Evolutionary conservation across 106 monocot genomes (phyloP).

Genomic region (Apostasia shenzhenica): DNA sequence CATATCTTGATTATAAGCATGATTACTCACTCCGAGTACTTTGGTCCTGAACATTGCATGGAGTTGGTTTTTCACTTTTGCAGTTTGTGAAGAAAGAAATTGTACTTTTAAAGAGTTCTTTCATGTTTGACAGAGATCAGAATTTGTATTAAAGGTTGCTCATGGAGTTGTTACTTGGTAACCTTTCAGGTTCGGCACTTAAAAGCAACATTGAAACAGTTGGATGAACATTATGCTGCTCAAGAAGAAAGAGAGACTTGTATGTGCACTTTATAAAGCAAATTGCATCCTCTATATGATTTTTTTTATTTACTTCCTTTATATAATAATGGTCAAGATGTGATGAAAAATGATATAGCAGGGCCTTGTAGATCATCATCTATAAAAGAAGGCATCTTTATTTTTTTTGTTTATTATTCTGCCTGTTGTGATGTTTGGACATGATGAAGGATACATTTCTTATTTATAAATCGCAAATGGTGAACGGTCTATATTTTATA

Average conservation of each 20-base stretch:
- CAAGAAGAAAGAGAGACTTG: constrained; percentile 63
- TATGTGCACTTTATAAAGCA: constrained; percentile 22
- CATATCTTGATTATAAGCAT: neutral
- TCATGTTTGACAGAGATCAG: neutral
- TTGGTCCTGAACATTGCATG: neutral
- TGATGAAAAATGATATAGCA: no score
- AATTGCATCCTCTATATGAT: constrained; percentile 4
- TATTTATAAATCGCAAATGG: no score
- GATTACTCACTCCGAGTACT: neutral
- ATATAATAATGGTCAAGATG: no score
- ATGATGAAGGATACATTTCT: no score
- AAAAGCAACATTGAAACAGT: constrained; percentile 42
- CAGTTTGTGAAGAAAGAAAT: neutral
- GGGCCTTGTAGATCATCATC: no score
- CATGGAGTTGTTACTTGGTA: constrained; percentile 3
- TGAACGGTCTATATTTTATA: no score
- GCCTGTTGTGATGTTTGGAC: no score
- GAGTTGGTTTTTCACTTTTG: neutral
- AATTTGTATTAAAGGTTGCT: neutral
- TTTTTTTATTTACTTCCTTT: no score
- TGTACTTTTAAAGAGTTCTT: neutral
- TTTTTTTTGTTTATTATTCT: no score
- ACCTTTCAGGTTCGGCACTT: constrained; percentile 49
- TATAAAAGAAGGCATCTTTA: no score
- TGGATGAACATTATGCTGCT: constrained; percentile 81